Base-by-base conservation (phyloP, 177 flowering plant genomes). In the Tripterygium wilfordii region DNA sequence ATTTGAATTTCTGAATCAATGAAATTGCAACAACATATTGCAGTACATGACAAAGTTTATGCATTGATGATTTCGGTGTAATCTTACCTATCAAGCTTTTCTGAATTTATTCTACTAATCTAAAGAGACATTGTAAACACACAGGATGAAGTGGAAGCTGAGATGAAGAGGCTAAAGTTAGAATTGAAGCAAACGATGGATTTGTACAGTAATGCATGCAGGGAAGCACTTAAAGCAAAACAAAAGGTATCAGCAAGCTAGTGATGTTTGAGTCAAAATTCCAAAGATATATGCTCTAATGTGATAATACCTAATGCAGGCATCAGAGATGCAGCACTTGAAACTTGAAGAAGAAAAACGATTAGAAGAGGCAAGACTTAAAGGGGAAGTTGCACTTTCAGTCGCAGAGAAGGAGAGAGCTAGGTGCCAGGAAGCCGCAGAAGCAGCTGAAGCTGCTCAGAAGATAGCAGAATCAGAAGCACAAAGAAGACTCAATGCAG, bases 171-270 rank as follows among this genome's bases (percentile, higher is more conserved):
- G 53, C 59, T 78, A 35, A 71, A 60, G 54, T 29, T 65, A 24
- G 79, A 77, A 55, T 59, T 74, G 57, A 69, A 67, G 64, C 76
- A 67, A 45, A 78, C 76, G 31, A 75, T 75, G 71, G 69, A 69
- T 8, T 28, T 78, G 76, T 75, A 78, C 30, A 55, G 58, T 49
- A 54, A 68, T 19, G 79, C 82, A 12, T 77, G 79, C 61, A 73
- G 51, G 45, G 82, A 74, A 58, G 79, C 79, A 4, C 65, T 77
- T 14, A 15, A 52, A 14, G 71, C 76, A 22, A 53, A 65, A 49
- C 71, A 73, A 35, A 65, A 70, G 77, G 76, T 64, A 54, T 18
- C 7, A 12, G 17, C 9, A 47, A n/a, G n/a, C n/a, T n/a, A 17
- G 24, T 33, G 24, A 13, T 1, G 9, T 20, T 20, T n/a, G n/a